phyloP scores from a whole-genome alignment of 768 basidiomycete species.

The Auriculariales sp. region DNA sequence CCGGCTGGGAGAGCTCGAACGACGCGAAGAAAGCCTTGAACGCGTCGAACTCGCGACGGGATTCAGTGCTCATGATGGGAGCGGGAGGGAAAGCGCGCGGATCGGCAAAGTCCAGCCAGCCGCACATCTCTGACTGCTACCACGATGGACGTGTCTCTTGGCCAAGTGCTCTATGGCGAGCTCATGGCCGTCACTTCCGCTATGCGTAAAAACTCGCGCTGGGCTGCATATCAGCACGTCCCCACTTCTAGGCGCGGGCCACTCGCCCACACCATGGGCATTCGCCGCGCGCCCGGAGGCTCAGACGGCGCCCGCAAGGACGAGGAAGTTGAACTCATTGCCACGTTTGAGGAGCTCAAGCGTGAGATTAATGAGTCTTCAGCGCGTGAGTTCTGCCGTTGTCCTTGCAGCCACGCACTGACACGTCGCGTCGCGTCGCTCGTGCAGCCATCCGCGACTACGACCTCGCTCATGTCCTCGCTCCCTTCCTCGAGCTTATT shows the following conservation, averaged over 20 bases:
- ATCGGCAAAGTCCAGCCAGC: neutral
- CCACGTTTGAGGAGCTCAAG: conserved; percentile 77
- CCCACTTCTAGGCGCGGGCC: conserved; percentile 38
- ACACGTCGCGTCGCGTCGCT: neutral
- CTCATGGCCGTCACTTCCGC: conserved; percentile 80
- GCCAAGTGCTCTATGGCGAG: conserved; percentile 79
- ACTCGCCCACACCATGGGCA: conserved; percentile 62
- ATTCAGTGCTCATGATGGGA: neutral
- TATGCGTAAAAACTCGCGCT: conserved; percentile 97
- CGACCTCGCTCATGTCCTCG: conserved; percentile 49
- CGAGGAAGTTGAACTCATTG: conserved; percentile 76
- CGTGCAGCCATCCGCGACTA: conserved; percentile 40
- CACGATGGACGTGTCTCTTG: conserved; percentile 29
- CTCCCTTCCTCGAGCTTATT: conserved; percentile 86
- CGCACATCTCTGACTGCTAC: neutral
- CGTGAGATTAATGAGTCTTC: conserved; percentile 47
- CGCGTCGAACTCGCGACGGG: conserved; percentile 44
- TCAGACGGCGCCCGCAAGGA: conserved; percentile 29
- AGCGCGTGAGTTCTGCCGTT: conserved; percentile 31
- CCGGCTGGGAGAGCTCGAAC: conserved; percentile 51
- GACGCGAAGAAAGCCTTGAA: conserved; percentile 71
- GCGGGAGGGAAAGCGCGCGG: neutral
- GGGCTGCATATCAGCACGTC: conserved; percentile 62
- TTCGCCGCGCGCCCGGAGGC: conserved; percentile 43
- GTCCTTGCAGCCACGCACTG: neutral